Percentiles rank a stretch among this genome's conserved stretches.
phyloP scores from a whole-genome alignment of 192 early-diverging fungal genomes.

The Geranomyces michiganensis region DNA sequence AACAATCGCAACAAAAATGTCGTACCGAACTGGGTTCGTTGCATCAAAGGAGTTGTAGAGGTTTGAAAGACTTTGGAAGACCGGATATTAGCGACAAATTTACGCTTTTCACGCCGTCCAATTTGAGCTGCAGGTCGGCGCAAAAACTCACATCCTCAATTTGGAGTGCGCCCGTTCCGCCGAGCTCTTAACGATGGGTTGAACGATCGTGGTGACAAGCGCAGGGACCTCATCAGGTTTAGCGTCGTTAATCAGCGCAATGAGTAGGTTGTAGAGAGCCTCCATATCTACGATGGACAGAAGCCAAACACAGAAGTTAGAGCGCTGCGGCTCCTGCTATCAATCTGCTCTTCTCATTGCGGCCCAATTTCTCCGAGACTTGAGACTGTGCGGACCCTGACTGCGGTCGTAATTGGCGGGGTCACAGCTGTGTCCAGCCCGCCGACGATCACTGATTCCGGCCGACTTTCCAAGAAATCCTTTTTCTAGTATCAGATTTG shows the following conservation, averaged over 20 bases:
- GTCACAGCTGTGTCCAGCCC: too few species aligned
- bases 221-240: constrained; percentile 45
- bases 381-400: too few species aligned
- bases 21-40: constrained; percentile 57
- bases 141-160: constrained; percentile 61
- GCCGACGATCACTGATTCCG: too few species aligned
- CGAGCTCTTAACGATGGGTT: constrained; percentile 51
- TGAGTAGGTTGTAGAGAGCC: constrained; percentile 68
- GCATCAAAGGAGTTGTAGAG: constrained; percentile 80
- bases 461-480: too few species aligned
- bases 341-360: too few species aligned
- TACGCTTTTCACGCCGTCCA: neutral
- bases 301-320: too few species aligned
- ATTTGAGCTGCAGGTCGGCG: neutral
- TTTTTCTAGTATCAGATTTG: neutral
- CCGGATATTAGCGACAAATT: neutral
- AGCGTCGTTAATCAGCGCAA: constrained; percentile 62
- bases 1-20: constrained; percentile 76
- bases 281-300: constrained; percentile 70
- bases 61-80: constrained; percentile 64
- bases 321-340: too few species aligned
- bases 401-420: too few species aligned
- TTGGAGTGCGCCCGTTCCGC: constrained; percentile 58
- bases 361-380: too few species aligned
- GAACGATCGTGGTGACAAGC: constrained; percentile 49